Evolutionary conservation across 164 flowering plant genomes (phyloP), one percentile per base, ranked within the genome.

Genomic region (Sedum album): DNA sequence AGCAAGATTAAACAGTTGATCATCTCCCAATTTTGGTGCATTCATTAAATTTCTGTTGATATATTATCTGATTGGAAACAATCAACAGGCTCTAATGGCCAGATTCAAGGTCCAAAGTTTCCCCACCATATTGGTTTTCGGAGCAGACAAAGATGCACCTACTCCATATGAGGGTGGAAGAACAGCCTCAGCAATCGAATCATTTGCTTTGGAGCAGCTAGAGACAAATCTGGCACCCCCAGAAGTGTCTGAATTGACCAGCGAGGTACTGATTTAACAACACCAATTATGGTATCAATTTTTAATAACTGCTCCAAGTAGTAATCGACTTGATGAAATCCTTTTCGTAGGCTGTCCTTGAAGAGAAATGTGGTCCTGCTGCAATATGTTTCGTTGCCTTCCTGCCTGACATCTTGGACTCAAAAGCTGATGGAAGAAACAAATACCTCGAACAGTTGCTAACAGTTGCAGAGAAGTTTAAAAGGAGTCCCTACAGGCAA

Each of bases 341-440:
- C 4, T 71, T 67, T 74, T 44, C 42, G 76, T 71, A 94, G 98
- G 95, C 86, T 72, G 90, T 85, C 70, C 73, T 94, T 91, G 95
- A 94, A 67, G 95, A 90, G 77, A 88, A 91, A 73, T 94, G 99
- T 76, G 92, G 88, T 62, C 76, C 97, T 14, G 90, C 97, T 74
- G 97, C 96, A 62, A 89, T 94, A 53, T 94, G 99, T 77, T 94
- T 94, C 79, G 96, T 91, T 66, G 74, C 95, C 64, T 94, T 94
- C 80, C 86, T 94, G 20, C 96, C 99, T 42, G 97, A 94, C 73
- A 94, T 94, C 74, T 82, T 94, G 87, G 99, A 91, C 78, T 85
- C 97, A 61, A 89, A 88, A 77, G 97, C 97, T 8, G 97, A 90
- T 57, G 99, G 99, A 69, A 91, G 99, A 78, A 94, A 90, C 76